Evolutionary conservation across 129 eudicot species (phyloP).

Genomic region (Ambrosia artemisiifolia): DNA sequence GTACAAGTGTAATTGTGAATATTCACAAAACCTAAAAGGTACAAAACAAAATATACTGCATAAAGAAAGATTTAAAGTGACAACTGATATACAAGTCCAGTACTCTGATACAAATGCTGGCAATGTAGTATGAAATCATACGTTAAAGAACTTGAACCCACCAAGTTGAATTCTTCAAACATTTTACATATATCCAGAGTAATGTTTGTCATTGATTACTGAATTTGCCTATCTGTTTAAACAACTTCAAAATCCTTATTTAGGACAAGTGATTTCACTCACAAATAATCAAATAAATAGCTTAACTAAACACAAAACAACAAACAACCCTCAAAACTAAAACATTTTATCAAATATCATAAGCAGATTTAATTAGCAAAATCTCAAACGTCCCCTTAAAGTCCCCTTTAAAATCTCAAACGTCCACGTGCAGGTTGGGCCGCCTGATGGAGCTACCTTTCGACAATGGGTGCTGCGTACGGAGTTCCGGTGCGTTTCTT

Average conservation of each 20-base stretch:
- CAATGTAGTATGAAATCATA: not conserved
- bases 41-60: not conserved
- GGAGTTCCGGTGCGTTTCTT: too few species aligned
- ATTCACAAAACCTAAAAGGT: not conserved
- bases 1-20: not conserved
- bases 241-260: not conserved
- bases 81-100: not conserved
- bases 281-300: not conserved
- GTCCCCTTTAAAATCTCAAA: not conserved
- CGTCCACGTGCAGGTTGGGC: too few species aligned
- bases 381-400: not conserved
- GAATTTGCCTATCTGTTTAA: not conserved
- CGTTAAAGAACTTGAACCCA: not conserved
- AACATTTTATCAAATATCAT: not conserved
- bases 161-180: not conserved
- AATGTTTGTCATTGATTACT: not conserved
- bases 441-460: too few species aligned
- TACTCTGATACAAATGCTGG: not conserved
- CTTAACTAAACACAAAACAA: not conserved
- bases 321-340: too few species aligned
- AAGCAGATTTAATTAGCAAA: not conserved
- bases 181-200: not conserved
- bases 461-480: too few species aligned
- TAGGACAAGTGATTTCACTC: not conserved
- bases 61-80: not conserved